A percentile compares a stretch with the other conserved stretches of the same genome.
Conservation (phyloP, 176 grass and related monocot genomes). For the Pharus latifolius region DNA sequence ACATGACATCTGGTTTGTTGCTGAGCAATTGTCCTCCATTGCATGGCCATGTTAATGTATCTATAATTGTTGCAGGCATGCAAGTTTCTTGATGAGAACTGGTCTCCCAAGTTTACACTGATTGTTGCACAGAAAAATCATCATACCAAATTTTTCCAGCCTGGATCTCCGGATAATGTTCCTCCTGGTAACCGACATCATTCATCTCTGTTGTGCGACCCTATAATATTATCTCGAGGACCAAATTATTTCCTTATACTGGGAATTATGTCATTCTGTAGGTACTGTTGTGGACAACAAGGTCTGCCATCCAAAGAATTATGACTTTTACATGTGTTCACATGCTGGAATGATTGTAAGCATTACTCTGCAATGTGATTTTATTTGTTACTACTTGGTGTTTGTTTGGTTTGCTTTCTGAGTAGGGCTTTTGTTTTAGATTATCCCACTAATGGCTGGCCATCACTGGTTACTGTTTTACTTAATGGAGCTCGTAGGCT, state of each 20-base stretch:
- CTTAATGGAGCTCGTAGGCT: no score
- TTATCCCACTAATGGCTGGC: no score
- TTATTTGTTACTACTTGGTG: not conserved
- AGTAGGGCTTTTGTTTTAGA: no score
- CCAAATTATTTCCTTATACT: not conserved
- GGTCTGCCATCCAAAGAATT: constrained; percentile 84
- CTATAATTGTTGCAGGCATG: constrained; percentile 46
- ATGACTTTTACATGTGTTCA: constrained; percentile 91
- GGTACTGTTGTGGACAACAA: constrained; percentile 81
- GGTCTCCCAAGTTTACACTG: constrained; percentile 67
- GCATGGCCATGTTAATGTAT: not conserved
- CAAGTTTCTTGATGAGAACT: constrained; percentile 65
- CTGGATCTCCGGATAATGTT: constrained; percentile 56
- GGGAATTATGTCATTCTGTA: constrained; percentile 1
- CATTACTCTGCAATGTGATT: not conserved
- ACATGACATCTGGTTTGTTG: not conserved
- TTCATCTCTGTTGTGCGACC: not conserved
- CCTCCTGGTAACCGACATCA: constrained; percentile 44
- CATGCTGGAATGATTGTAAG: constrained; percentile 93
- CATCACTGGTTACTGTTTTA: no score
- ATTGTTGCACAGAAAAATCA: constrained; percentile 96
- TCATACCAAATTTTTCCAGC: constrained; percentile 76
- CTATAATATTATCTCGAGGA: not conserved
- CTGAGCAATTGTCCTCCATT: not conserved
- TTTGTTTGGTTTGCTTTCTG: no score